Base-by-base conservation (phyloP, 306 rosid genomes). In the Purshia tridentata region DNA sequence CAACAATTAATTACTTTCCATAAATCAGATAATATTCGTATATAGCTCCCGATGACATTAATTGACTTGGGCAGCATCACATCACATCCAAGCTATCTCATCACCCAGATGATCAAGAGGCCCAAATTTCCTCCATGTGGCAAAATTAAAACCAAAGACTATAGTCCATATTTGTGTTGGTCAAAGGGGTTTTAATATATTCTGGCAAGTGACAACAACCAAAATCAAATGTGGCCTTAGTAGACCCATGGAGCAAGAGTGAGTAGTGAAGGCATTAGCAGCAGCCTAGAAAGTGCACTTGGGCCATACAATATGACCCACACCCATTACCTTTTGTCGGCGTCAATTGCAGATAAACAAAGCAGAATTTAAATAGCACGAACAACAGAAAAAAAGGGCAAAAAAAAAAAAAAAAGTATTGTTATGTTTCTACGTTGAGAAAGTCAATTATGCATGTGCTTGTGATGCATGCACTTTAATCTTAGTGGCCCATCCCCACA, bases 301-400 rank as follows among this genome's bases (percentile, higher is more conserved):
- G 7, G 11, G 45, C 68, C 29, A 6, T 10, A 20, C 6, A 18
- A 35, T 5, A 35, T n/a, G 4, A 58, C 39, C 53, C 47, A 59
- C 68, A 11, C 16, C 81, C 72, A 20, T 29, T 4, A 51, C 41
- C 16, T 4, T 72, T 60, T 40, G 84, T 67, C 81, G 78, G 78
- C 71, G 22, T 11, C 42, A 2, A 29, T 1, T 1, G 4, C 40
- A 18, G 42, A 9, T 20, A 13, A 5, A 66, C 13, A 70, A 23
- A 19, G 44, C 44, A 4, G 45, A 70, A n/a, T 40, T 35, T n/a
- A 23, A 56, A 66, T 18, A 6, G 64, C 73, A 76, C 65, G 60
- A 46, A 70, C 18, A 61, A 46, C 23, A 23, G 39, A 44, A 44
- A 44, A 44, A 5, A 8, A 44, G 3, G 29, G 65, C 9, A 6